Conservation (phyloP, 2,329 filamentous ascomycete genomes). For the Clonostachys solani region DNA sequence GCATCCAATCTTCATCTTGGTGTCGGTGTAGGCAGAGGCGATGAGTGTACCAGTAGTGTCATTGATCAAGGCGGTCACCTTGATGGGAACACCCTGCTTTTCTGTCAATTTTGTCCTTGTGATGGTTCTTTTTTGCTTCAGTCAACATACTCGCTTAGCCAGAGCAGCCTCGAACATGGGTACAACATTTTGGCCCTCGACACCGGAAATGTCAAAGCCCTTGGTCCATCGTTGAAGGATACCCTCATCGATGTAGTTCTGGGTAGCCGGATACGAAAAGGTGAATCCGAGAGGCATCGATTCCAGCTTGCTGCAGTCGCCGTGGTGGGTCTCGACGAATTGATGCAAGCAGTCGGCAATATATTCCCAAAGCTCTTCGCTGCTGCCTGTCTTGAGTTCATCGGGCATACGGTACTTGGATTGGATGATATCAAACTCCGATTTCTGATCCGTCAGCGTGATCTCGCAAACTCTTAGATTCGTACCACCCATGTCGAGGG, state of each 20-base stretch:
- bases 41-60: constrained; percentile 97
- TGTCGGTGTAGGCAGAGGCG: constrained; percentile 94
- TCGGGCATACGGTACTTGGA: constrained; percentile 95
- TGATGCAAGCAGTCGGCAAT: constrained; percentile 89
- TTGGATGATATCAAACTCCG: constrained; percentile 91
- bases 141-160: constrained; percentile 40
- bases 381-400: constrained; percentile 79
- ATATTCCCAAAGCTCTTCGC: constrained; percentile 90
- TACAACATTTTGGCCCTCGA: constrained; percentile 87
- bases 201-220: constrained; percentile 89
- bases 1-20: constrained; percentile 88
- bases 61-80: constrained; percentile 89
- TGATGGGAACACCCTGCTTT: constrained; percentile 79
- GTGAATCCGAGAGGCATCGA: constrained; percentile 85
- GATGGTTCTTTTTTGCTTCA: neutral
- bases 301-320: constrained; percentile 55
- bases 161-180: constrained; percentile 81
- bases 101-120: constrained; percentile 6
- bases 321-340: constrained; percentile 84
- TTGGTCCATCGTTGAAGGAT: constrained; percentile 96
- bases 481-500: constrained; percentile 93
- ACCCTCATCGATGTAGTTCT: constrained; percentile 90
- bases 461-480: constrained; percentile 95
- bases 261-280: constrained; percentile 91
- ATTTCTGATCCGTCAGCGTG: constrained; percentile 79